Percentiles rank a stretch among this genome's conserved stretches.
Evolutionary conservation across 306 rosid genomes (phyloP).

Genomic region (Corylus americana): DNA sequence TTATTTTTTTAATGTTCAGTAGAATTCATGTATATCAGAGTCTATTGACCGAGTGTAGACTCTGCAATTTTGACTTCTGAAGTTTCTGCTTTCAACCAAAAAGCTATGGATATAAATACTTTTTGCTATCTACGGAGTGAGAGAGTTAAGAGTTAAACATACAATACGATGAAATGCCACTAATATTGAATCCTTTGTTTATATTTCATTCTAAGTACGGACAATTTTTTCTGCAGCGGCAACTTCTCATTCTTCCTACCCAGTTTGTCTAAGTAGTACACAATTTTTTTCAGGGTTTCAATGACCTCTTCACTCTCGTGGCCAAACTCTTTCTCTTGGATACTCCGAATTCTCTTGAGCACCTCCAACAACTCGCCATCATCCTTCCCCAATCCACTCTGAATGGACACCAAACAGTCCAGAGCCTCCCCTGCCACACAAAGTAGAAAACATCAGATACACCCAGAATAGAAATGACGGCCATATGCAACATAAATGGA

Average conservation of each 20-base stretch:
- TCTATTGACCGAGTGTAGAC: too few relatives aligned
- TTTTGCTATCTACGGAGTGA: not conserved
- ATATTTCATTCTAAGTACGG: slow-evolving; percentile 62
- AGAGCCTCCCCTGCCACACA: slow-evolving; percentile 80
- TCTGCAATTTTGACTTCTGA: too few relatives aligned
- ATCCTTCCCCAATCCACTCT: slow-evolving; percentile 57
- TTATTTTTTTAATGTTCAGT: too few relatives aligned
- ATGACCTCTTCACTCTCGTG: slow-evolving; percentile 69
- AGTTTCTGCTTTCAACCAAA: too few relatives aligned
- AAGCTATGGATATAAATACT: too few relatives aligned
- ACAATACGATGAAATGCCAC: slow-evolving; percentile 3
- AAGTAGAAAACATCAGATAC: slow-evolving; percentile 11
- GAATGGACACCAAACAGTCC: slow-evolving; percentile 83
- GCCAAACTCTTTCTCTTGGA: slow-evolving; percentile 82
- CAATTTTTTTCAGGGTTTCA: slow-evolving; percentile 65
- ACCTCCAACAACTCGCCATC: slow-evolving; percentile 50
- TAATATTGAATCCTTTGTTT: slow-evolving; percentile 58
- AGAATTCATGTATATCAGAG: too few relatives aligned
- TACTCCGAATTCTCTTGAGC: slow-evolving; percentile 64
- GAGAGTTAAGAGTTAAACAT: not conserved
- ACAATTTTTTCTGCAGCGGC: slow-evolving; percentile 62
- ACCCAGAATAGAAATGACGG: slow-evolving; percentile 1
- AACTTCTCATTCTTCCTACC: slow-evolving; percentile 71
- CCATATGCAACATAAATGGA: not conserved
- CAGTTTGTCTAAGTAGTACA: slow-evolving; percentile 63